Percentiles rank a stretch among this genome's conserved stretches.
Evolutionary conservation across 2,329 filamentous ascomycete genomes (phyloP).

Genomic region (Hymenoscyphus albidus): DNA sequence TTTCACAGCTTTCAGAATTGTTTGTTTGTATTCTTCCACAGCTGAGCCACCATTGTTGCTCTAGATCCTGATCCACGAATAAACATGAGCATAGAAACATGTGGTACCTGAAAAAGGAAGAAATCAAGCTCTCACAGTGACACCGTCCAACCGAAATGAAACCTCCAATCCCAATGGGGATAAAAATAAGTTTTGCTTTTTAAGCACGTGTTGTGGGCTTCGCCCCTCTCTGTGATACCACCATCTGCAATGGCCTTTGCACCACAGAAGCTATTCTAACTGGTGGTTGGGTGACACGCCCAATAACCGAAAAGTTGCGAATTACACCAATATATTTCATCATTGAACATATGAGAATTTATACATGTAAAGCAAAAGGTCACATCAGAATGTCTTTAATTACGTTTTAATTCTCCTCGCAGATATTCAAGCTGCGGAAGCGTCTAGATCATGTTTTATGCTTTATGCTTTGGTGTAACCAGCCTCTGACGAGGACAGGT

Average conservation of each 20-base stretch:
- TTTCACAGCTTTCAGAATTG: neutral
- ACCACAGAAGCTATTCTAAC: neutral
- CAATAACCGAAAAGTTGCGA: constrained; percentile 1
- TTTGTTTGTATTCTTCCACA: neutral
- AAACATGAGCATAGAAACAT: neutral
- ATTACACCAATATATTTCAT: constrained; percentile 20
- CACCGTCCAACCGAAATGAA: neutral
- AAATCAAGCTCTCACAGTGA: neutral
- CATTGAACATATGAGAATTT: constrained; percentile 18
- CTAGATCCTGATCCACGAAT: neutral
- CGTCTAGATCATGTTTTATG: neutral
- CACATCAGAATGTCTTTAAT: neutral
- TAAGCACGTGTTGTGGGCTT: neutral
- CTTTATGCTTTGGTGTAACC: constrained; percentile 51
- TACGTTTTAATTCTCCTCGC: neutral
- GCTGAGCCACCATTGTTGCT: neutral
- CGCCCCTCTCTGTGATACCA: neutral
- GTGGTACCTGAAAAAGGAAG: neutral
- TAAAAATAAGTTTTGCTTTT: neutral
- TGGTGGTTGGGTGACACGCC: neutral
- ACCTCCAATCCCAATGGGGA: neutral
- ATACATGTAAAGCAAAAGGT: neutral
- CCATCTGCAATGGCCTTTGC: neutral
- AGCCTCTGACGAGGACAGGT: constrained; percentile 57
- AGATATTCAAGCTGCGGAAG: neutral